Percentiles rank a stretch among this genome's conserved stretches.
Conservation (phyloP, 1,284 basidiomycete species). For the Uromyces viciae-fabae region DNA sequence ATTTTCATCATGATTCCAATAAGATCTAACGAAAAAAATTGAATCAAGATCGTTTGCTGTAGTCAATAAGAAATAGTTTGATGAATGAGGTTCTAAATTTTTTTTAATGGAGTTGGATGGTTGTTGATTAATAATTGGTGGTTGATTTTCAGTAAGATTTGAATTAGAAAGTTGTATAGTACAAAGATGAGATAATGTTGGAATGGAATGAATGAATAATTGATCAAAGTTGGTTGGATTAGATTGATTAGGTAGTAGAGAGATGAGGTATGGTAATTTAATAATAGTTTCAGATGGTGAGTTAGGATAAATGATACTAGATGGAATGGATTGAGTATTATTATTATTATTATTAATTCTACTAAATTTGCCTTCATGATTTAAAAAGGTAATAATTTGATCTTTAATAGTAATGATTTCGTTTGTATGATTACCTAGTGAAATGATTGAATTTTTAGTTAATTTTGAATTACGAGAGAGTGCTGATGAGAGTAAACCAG, state of each 20-base stretch:
- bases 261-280: slow-evolving; percentile 34
- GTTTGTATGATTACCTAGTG: slow-evolving; percentile 8
- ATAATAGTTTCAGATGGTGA: slow-evolving; percentile 54
- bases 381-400: slow-evolving; percentile 34
- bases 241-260: slow-evolving; percentile 23
- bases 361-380: slow-evolving; percentile 59
- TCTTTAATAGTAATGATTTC: slow-evolving; percentile 34
- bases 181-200: slow-evolving; percentile 67
- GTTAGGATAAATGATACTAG: slow-evolving; percentile 48
- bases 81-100: slow-evolving; percentile 57
- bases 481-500: slow-evolving; percentile 5
- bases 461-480: slow-evolving; percentile 13
- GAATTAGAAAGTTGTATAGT: slow-evolving; percentile 66
- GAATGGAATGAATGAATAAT: slow-evolving; percentile 73
- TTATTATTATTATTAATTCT: slow-evolving; percentile 48
- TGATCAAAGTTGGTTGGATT: slow-evolving; percentile 59
- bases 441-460: slow-evolving; percentile 19
- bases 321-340: slow-evolving; percentile 50
- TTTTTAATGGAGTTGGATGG: slow-evolving; percentile 57
- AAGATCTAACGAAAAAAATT: slow-evolving; percentile 69
- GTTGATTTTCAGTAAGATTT: slow-evolving; percentile 49
- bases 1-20: slow-evolving; percentile 64
- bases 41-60: slow-evolving; percentile 56
- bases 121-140: slow-evolving; percentile 49
- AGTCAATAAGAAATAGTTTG: slow-evolving; percentile 46